These are phyloP conservation scores for Lepidopterella palustris DNA, from an alignment of 495 filamentous ascomycete genomes.

Conservation along the genomic window DNA sequence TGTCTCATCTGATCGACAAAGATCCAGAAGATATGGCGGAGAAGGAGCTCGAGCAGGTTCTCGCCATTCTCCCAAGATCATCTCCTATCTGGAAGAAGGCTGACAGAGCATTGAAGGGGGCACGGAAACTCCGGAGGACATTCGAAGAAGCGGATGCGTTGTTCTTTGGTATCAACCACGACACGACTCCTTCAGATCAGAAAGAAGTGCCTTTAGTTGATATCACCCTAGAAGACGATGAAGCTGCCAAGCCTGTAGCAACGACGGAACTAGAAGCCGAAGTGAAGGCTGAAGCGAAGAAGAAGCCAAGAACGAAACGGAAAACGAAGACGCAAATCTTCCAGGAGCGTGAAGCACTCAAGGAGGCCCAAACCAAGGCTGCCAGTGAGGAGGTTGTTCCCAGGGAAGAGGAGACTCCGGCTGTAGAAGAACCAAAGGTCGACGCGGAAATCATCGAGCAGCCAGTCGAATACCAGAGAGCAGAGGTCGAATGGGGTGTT, in stretches of 20 bases:
- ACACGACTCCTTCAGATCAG: slow-evolving; percentile 13
- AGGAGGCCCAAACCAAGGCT: slow-evolving; percentile 27
- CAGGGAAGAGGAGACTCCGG: slow-evolving; percentile 40
- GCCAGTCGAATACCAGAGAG: slow-evolving; percentile 32
- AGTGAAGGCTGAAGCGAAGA: slow-evolving; percentile 40
- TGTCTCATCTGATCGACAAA: slow-evolving; percentile 39
- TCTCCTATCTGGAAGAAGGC: slow-evolving; percentile 68
- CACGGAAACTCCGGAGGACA: slow-evolving; percentile 56
- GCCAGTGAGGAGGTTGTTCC: slow-evolving; percentile 36
- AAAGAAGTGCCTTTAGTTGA: slow-evolving; percentile 19
- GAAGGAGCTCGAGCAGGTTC: slow-evolving; percentile 38
- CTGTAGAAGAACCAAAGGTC: slow-evolving; percentile 33
- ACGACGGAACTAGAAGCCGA: slow-evolving; percentile 26
- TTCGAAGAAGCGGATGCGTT: slow-evolving; percentile 72
- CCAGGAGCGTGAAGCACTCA: slow-evolving; percentile 60
- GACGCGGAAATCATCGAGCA: slow-evolving; percentile 27
- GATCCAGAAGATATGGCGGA: slow-evolving; percentile 41
- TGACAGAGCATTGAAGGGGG: slow-evolving; percentile 35
- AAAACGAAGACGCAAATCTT: slow-evolving; percentile 70
- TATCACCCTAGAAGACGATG: slow-evolving; percentile 36
- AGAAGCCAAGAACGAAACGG: slow-evolving; percentile 49
- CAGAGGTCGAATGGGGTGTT: slow-evolving; percentile 53
- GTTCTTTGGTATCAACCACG: slow-evolving; percentile 15
- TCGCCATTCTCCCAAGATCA: slow-evolving; percentile 38
- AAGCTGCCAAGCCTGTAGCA: slow-evolving; percentile 38